phyloP scores from a whole-genome alignment of 495 filamentous ascomycete genomes.

The Choiromyces venosus region DNA sequence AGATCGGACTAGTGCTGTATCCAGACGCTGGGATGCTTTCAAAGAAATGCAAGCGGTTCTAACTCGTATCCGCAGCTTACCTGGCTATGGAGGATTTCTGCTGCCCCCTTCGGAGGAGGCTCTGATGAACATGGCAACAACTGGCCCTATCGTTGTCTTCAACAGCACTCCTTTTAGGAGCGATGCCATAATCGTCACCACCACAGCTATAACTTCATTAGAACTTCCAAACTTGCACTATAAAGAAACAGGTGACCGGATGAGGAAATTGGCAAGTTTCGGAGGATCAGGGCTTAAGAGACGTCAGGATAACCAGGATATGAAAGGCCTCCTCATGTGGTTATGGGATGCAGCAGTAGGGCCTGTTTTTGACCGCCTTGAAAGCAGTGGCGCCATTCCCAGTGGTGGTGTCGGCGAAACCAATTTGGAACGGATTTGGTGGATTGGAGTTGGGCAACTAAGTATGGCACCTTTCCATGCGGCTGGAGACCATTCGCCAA shows the following conservation, averaged over 20 bases:
- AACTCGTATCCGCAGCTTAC: conserved; percentile 3
- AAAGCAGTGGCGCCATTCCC: too few species aligned
- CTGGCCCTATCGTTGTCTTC: conserved; percentile 17
- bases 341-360: conserved; percentile 20
- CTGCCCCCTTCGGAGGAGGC: conserved; percentile 5
- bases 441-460: too few species aligned
- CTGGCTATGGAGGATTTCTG: conserved; percentile 7
- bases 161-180: conserved; percentile 10
- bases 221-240: neutral
- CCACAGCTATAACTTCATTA: too few species aligned
- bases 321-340: conserved; percentile 15
- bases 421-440: too few species aligned
- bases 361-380: too few species aligned
- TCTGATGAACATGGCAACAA: conserved; percentile 15
- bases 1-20: neutral
- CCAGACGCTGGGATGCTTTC: neutral
- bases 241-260: conserved; percentile 5
- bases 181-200: conserved; percentile 25
- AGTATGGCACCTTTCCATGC: too few species aligned
- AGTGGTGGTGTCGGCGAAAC: too few species aligned
- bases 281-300: neutral
- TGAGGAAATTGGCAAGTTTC: conserved; percentile 1
- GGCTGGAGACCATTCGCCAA: conserved; percentile 16
- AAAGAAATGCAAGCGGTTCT: neutral
- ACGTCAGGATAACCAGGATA: conserved; percentile 8